phyloP scores from a whole-genome alignment of 192 early-diverging fungal species.

The Lobosporangium transversale region DNA sequence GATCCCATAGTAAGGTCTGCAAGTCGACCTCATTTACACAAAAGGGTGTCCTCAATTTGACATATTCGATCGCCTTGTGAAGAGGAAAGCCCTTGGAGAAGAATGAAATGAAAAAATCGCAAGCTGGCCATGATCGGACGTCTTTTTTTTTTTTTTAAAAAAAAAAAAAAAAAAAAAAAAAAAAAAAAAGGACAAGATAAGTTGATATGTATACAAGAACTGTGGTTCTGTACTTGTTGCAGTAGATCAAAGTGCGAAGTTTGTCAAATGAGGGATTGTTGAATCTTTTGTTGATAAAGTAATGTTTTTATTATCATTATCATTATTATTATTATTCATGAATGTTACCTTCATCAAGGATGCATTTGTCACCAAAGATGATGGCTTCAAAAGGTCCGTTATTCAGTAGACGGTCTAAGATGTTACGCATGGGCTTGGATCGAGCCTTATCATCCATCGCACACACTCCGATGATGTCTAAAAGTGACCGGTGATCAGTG shows the following conservation, averaged over 20 bases:
- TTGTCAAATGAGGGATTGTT: too few species aligned
- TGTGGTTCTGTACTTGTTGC: slow-evolving; percentile 42
- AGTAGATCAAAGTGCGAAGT: not conserved
- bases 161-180: slow-evolving; percentile 11
- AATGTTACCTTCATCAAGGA: slow-evolving; percentile 91
- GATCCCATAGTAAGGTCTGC: slow-evolving; percentile 90
- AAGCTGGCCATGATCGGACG: slow-evolving; percentile 89
- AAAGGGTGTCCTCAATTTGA: slow-evolving; percentile 83
- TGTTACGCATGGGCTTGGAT: slow-evolving; percentile 96
- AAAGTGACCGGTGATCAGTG: too few species aligned
- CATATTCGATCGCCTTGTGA: slow-evolving; percentile 91
- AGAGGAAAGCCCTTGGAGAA: slow-evolving; percentile 95
- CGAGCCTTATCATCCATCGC: slow-evolving; percentile 95
- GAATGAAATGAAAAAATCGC: slow-evolving; percentile 97
- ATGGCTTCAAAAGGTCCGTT: slow-evolving; percentile 81
- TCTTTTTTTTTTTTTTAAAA: slow-evolving; percentile 51
- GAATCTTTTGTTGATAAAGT: too few species aligned
- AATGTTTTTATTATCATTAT: too few species aligned
- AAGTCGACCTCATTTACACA: slow-evolving; percentile 92
- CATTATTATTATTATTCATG: too few species aligned
- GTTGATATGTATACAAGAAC: not conserved
- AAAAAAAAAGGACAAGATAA: not conserved
- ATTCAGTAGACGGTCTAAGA: slow-evolving; percentile 76
- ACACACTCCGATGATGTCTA: slow-evolving; percentile 84
- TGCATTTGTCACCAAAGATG: slow-evolving; percentile 97